Percentiles rank a stretch among this genome's conserved stretches.
Evolutionary conservation across 2,329 filamentous ascomycete genomes (phyloP).

Genomic region (Hymenoscyphus linearis): DNA sequence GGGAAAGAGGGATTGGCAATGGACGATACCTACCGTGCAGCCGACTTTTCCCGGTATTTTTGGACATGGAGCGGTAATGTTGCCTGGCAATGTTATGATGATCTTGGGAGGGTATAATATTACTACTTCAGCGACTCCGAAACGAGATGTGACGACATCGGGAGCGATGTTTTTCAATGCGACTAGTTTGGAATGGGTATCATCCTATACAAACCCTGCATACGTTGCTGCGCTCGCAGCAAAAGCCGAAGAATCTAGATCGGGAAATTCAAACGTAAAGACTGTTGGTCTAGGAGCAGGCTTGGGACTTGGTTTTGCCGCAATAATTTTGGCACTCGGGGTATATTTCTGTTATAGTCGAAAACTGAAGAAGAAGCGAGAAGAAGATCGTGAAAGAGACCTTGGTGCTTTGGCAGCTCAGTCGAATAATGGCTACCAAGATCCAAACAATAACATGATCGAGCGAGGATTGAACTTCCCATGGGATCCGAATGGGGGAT

Average conservation of each 20-base stretch:
- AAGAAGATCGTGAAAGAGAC: constrained; percentile 46
- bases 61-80: constrained; percentile 57
- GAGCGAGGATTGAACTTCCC: constrained; percentile 20
- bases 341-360: constrained; percentile 46
- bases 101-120: constrained; percentile 58
- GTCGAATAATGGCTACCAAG: constrained; percentile 17
- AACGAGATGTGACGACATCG: constrained; percentile 36
- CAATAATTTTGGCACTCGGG: constrained; percentile 42
- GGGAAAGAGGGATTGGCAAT: constrained; percentile 64
- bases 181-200: constrained; percentile 53
- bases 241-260: constrained; percentile 25
- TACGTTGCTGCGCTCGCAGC: constrained; percentile 20
- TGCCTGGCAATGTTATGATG: constrained; percentile 66
- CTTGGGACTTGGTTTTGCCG: constrained; percentile 56
- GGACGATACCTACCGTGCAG: constrained; percentile 53
- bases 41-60: constrained; percentile 47
- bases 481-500: constrained; percentile 24
- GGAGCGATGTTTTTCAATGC: constrained; percentile 52
- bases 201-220: constrained; percentile 48
- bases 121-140: constrained; percentile 23
- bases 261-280: constrained; percentile 29
- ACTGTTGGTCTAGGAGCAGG: constrained; percentile 60
- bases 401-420: constrained; percentile 45
- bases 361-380: constrained; percentile 37
- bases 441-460: constrained; percentile 18